Base-by-base conservation (phyloP, 2,329 filamentous ascomycete species). In the Pseudophaeomoniella oleicola region DNA sequence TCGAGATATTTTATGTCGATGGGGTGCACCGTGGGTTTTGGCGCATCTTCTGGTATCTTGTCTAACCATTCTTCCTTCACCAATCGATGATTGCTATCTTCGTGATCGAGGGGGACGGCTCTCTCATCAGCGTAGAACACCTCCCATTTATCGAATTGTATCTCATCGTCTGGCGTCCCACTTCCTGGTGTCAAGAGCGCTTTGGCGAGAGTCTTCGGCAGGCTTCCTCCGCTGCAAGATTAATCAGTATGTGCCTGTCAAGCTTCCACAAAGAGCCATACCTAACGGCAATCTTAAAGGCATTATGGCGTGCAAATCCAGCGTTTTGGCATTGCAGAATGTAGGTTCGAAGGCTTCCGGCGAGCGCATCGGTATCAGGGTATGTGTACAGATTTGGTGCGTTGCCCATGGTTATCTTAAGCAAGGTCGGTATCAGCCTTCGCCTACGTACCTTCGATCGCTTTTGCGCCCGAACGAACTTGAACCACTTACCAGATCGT, bases 121-220 rank as follows among this genome's bases (percentile, higher is more conserved):
- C 90, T 83, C 69, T 98, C 90, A 57, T 98, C 90, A 54, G 88
- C 88, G 60, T 94, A 96, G 71, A 96, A 98, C 54, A 98, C 84
- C 53, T 96, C 83, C 90, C 90, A 98, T 59, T 83, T 85, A 55
- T 71, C 67, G 61, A 92, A 94, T 50, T 81, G 68, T 47, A 87
- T 62, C 3, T 64, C 69, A 53, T 86, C 82, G 39, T 78, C 63
- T 22, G 54, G 47, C 27, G 55, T 58, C 34, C 61, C 66, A 41
- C 65, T 58, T 62, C 61, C 46, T 52, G 63, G 48, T 14, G 73
- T 54, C 16, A 96, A 74, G 9, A 96, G 75, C 6, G 86, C 86
- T 57, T 84, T 75, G 32, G 86, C 85, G 30, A 98, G 78, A 11
- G 79, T 83, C 53, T 85, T 80, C 39, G 90, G 90, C 32, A 98